phyloP scores from a whole-genome alignment of 2,329 filamentous ascomycete genomes.

The Aspergillus quadricinctus region DNA sequence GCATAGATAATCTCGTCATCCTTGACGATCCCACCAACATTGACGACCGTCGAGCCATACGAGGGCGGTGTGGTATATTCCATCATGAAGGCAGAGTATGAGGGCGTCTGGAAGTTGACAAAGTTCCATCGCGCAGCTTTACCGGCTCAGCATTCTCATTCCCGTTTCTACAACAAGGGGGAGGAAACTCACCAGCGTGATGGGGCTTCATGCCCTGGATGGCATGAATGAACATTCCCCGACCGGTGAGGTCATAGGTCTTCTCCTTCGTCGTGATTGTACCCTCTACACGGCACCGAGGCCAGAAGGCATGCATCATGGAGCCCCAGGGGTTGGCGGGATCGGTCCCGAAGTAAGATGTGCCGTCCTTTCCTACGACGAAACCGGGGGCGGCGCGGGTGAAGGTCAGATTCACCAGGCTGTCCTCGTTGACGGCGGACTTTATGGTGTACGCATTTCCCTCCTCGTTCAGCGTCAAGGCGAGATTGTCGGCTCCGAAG shows the following conservation, averaged over 20 bases:
- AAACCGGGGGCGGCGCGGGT: slow-evolving; percentile 75
- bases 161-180: background rate
- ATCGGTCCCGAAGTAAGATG: slow-evolving; percentile 81
- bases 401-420: slow-evolving; percentile 81
- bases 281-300: slow-evolving; percentile 75
- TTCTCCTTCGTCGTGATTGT: slow-evolving; percentile 79
- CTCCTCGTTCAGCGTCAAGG: slow-evolving; percentile 80
- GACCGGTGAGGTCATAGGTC: slow-evolving; percentile 75
- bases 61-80: slow-evolving; percentile 91
- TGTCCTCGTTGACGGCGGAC: slow-evolving; percentile 74
- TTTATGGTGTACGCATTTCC: slow-evolving; percentile 83
- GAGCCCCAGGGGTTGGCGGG: slow-evolving; percentile 80
- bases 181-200: slow-evolving; percentile 63
- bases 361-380: slow-evolving; percentile 78
- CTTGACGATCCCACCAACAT: slow-evolving; percentile 75
- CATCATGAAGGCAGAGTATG: slow-evolving; percentile 87
- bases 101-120: slow-evolving; percentile 81
- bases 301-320: slow-evolving; percentile 95
- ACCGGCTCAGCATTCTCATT: background rate
- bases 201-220: slow-evolving; percentile 99
- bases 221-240: slow-evolving; percentile 74
- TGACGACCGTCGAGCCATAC: slow-evolving; percentile 80
- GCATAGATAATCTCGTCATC: slow-evolving; percentile 76
- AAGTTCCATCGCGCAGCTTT: slow-evolving; percentile 86
- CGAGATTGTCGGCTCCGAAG: slow-evolving; percentile 83